Evolutionary conservation across 2,329 filamentous ascomycete species (phyloP), one percentile per base, ranked within the genome.

Genomic region (Thielaviopsis populi): DNA sequence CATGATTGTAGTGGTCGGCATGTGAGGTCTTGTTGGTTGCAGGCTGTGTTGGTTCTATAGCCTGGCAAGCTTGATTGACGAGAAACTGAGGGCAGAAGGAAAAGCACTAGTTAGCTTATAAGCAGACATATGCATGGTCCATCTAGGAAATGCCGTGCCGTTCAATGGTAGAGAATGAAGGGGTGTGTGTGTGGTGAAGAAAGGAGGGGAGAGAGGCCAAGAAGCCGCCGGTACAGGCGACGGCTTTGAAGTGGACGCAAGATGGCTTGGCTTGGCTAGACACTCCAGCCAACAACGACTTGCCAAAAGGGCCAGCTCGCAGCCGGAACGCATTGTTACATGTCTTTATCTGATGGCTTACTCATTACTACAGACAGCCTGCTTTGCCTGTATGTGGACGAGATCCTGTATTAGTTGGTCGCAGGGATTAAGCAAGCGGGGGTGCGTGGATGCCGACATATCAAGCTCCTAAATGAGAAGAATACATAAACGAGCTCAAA

Each of bases 351-450:
- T n/a, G 50, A 33, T 30, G 24, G 24, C 50, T 54, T 54, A n/a
- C 24, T 54, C 50, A 54, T 17, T 54, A 37, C 24, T 33, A 13
- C 24, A 30, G 15, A 27, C 15, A 27, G 22, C 27, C 11, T 54
- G 17, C 50, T 10, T 30, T 54, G 17, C 24, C 7, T 17, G 17
- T n/a, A 54, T 54, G 27, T 54, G 17, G 50, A 24, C n/a, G 15
- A n/a, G 24, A 54, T 54, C 50, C 50, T 54, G 50, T 54, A 54
- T 33, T 54, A 54, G 50, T 54, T 54, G 50, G 50, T 33, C 27
- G 30, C 27, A 54, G 27, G 50, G 50, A 54, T 54, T 5, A 30
- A n/a, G 15, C 24, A 54, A 54, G 27, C 50, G 27, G 50, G 50
- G 50, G 50, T 30, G 33, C 17, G 33, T 54, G 17, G 50, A 24